Percentiles rank a stretch among this genome's conserved stretches.
Conservation (phyloP, 1,284 basidiomycete genomes). For the Exobasidium rhododendri region DNA sequence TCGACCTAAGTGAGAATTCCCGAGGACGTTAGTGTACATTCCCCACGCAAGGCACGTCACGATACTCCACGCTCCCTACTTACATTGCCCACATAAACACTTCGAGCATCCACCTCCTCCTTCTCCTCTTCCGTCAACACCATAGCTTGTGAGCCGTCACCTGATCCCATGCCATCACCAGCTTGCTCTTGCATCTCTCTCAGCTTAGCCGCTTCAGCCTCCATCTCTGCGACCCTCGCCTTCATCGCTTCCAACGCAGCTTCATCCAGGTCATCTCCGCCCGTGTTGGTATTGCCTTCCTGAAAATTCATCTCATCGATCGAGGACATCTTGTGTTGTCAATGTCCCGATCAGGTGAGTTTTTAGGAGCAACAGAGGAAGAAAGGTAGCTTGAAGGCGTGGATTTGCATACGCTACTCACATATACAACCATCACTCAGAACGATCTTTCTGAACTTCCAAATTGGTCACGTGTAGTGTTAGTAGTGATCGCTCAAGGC, state of each 20-base stretch:
- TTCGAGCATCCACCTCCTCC: constrained; percentile 75
- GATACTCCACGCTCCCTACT: constrained; percentile 54
- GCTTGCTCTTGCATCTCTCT: constrained; percentile 86
- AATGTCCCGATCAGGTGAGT: no score
- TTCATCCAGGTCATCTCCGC: constrained; percentile 31
- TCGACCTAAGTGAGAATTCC: constrained; percentile 82
- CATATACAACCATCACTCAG: no score
- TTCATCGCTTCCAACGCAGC: constrained; percentile 71
- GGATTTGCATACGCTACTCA: no score
- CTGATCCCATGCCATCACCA: constrained; percentile 67
- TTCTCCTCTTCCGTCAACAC: constrained; percentile 53
- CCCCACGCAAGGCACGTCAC: neutral
- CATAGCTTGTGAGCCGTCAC: constrained; percentile 56
- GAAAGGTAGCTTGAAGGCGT: no score
- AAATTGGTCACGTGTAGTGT: no score
- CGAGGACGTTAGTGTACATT: neutral
- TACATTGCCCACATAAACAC: constrained; percentile 95
- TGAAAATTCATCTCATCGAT: neutral
- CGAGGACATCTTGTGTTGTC: neutral
- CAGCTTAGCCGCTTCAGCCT: constrained; percentile 80
- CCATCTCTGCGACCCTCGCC: constrained; percentile 74
- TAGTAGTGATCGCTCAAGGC: no score
- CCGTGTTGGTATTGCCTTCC: neutral
- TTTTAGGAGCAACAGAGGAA: no score
- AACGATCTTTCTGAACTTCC: no score